phyloP scores from a whole-genome alignment of 2,329 filamentous ascomycete genomes.

The Leptographium radiaticola region DNA sequence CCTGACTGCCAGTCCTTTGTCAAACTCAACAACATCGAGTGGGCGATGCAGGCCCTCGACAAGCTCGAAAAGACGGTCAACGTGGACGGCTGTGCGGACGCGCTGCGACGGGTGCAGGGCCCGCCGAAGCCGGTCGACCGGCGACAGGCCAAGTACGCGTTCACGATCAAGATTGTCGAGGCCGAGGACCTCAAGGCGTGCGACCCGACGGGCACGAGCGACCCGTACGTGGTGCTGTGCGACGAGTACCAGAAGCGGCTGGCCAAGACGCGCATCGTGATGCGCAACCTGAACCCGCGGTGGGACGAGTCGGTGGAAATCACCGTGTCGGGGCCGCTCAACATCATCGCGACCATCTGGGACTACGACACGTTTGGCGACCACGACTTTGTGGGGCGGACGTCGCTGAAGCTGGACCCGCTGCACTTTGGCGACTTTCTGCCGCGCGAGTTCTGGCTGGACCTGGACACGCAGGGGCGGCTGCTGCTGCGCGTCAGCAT shows the following conservation, averaged over 20 bases:
- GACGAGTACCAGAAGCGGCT: conserved; percentile 97
- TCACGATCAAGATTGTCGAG: conserved; percentile 97
- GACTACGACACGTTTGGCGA: conserved; percentile 96
- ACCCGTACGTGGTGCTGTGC: conserved; percentile 92
- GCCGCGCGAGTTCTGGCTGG: conserved; percentile 93
- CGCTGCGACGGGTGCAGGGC: conserved; percentile 63
- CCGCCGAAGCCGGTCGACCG: conserved; percentile 49
- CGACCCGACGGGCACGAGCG: conserved; percentile 84
- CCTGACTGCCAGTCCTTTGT: conserved; percentile 61
- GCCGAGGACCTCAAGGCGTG: conserved; percentile 97
- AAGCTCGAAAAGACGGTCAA: conserved; percentile 82
- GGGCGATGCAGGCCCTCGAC: conserved; percentile 82
- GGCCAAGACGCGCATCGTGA: conserved; percentile 86
- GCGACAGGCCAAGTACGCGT: conserved; percentile 79
- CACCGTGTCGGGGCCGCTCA: conserved; percentile 78
- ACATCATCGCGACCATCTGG: conserved; percentile 95
- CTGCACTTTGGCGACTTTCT: conserved; percentile 92
- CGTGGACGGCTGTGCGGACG: conserved; percentile 76
- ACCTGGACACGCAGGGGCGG: conserved; percentile 88
- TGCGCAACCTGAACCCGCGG: conserved; percentile 78
- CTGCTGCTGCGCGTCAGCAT: conserved; percentile 87
- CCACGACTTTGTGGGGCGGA: conserved; percentile 92
- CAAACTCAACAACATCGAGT: conserved; percentile 96
- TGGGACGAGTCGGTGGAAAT: conserved; percentile 98
- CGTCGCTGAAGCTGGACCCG: conserved; percentile 97